phyloP scores from a whole-genome alignment of 768 basidiomycete species.

The Ramaria sp. region DNA sequence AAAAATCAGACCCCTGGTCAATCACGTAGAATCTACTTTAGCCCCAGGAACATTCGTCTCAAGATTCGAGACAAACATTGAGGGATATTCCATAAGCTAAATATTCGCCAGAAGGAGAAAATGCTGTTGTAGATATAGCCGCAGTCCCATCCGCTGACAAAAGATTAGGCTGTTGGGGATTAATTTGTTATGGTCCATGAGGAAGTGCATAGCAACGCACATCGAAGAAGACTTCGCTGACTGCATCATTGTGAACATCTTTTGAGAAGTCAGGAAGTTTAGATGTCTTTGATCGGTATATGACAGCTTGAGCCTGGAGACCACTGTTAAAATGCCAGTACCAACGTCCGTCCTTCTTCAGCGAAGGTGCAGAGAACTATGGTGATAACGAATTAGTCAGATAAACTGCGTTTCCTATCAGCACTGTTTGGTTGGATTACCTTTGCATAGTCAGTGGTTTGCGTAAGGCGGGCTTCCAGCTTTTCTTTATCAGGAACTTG shows the following conservation, averaged over 20 bases:
- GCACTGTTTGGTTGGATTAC: constrained; percentile 16
- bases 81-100: constrained; percentile 70
- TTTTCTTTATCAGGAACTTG: constrained; percentile 47
- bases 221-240: constrained; percentile 73
- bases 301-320: constrained; percentile 58
- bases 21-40: not conserved
- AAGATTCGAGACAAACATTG: constrained; percentile 36
- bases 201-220: constrained; percentile 22
- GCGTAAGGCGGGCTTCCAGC: constrained; percentile 48
- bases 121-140: constrained; percentile 45
- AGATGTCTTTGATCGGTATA: constrained; percentile 48
- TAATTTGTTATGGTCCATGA: not conserved
- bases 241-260: constrained; percentile 22
- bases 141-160: constrained; percentile 65
- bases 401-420: not conserved
- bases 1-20: constrained; percentile 61
- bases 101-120: constrained; percentile 57
- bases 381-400: not conserved
- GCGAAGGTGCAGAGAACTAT: constrained; percentile 52
- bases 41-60: constrained; percentile 1
- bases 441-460: constrained; percentile 42
- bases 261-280: constrained; percentile 44
- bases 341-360: constrained; percentile 61
- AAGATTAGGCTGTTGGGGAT: constrained; percentile 47
- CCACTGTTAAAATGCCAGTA: constrained; percentile 79